Evolutionary conservation across 345 rosid species (phyloP).

Genomic region (Aquilaria yunnanensis): DNA sequence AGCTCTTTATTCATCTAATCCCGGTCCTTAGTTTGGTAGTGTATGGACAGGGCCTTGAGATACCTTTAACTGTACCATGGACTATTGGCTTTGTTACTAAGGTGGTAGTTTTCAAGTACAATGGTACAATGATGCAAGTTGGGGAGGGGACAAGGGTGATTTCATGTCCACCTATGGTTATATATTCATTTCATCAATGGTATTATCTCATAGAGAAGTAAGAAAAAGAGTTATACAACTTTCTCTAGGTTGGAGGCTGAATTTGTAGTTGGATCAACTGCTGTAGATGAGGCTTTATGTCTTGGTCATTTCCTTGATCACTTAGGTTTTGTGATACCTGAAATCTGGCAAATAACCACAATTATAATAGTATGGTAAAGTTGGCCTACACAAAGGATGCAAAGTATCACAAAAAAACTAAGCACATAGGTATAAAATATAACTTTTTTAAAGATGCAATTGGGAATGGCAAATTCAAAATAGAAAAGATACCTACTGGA

Average conservation of each 20-base stretch:
- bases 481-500: neutral
- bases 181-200: too few relatives aligned
- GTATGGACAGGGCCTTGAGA: neutral
- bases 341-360: too few relatives aligned
- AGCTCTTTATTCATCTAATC: neutral
- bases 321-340: too few relatives aligned
- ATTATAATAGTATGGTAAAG: too few relatives aligned
- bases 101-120: neutral
- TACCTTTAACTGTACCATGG: neutral
- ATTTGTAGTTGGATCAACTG: too few relatives aligned
- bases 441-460: neutral
- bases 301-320: too few relatives aligned
- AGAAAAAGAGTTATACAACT: too few relatives aligned
- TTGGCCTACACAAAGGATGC: too few relatives aligned
- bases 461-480: neutral
- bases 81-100: neutral
- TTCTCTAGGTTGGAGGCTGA: too few relatives aligned
- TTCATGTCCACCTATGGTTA: neutral
- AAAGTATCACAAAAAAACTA: too few relatives aligned
- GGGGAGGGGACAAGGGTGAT: neutral
- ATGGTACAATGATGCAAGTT: neutral
- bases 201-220: too few relatives aligned
- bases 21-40: neutral
- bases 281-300: too few relatives aligned
- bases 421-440: neutral